phyloP scores from a whole-genome alignment of 148 eudicot species.

The Rhododendron ferrugineum region DNA sequence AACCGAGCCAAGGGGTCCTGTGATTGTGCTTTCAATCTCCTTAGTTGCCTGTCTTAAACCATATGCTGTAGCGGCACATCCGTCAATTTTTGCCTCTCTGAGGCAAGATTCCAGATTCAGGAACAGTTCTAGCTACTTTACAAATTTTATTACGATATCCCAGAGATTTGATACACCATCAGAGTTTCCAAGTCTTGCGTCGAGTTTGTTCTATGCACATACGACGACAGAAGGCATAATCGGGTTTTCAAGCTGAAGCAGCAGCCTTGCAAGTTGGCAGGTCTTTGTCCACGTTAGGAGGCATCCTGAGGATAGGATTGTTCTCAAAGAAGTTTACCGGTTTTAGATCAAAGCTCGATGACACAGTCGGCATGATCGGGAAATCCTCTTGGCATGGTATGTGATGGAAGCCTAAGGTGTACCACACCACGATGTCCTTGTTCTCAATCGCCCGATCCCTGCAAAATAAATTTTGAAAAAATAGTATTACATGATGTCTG shows the following conservation, averaged over 20 bases:
- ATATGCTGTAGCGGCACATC: background rate
- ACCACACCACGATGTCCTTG: conserved; percentile 84
- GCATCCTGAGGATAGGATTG: conserved; percentile 64
- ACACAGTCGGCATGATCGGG: conserved; percentile 92
- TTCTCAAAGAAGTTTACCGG: conserved; percentile 91
- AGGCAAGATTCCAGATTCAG: background rate
- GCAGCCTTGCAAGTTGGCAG: conserved; percentile 62
- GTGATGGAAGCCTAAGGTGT: conserved; percentile 90
- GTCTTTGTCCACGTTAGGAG: conserved; percentile 60
- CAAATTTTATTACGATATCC: background rate
- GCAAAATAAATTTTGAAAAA: conserved; percentile 23
- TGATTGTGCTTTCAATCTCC: background rate
- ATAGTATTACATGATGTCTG: too few species aligned
- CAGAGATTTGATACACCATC: background rate
- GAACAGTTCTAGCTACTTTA: background rate
- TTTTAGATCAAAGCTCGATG: conserved; percentile 81
- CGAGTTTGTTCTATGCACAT: background rate
- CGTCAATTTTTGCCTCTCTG: background rate
- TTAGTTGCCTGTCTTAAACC: background rate
- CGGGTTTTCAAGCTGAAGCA: conserved; percentile 34
- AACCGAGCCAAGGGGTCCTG: background rate
- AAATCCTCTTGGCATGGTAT: conserved; percentile 93
- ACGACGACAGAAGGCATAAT: background rate
- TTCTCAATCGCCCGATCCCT: conserved; percentile 81
- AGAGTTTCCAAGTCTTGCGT: background rate